phyloP scores from a whole-genome alignment of 352 stramenopile genomes.

The Phytophthora colocasiae region DNA sequence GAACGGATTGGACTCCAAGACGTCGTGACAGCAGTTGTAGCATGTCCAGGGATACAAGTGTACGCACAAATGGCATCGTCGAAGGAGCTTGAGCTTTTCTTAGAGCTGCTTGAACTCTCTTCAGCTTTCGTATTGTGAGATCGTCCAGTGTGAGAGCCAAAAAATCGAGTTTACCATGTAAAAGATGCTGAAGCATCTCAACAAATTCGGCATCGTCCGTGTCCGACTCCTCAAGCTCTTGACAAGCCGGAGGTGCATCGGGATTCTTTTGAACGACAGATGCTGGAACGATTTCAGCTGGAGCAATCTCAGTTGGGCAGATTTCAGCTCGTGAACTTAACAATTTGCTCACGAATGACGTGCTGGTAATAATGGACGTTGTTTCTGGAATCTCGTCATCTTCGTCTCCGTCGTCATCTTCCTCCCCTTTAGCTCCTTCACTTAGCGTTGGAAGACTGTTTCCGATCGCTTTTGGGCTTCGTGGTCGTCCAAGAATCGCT shows the following conservation, averaged over 20 bases:
- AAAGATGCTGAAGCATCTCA: slow-evolving; percentile 47
- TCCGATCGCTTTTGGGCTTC: slow-evolving; percentile 6
- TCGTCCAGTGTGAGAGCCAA: slow-evolving; percentile 40
- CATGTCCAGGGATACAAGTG: slow-evolving; percentile 53
- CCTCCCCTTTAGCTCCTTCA: slow-evolving; percentile 22
- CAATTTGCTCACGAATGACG: slow-evolving; percentile 9
- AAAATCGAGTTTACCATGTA: slow-evolving; percentile 30
- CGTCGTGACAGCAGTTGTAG: slow-evolving; percentile 46
- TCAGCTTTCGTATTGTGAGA: slow-evolving; percentile 37
- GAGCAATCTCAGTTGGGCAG: background rate
- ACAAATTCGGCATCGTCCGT: slow-evolving; percentile 26
- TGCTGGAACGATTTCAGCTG: background rate
- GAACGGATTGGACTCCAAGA: slow-evolving; percentile 34
- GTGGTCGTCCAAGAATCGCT: background rate
- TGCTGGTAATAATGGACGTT: background rate
- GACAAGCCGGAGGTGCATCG: background rate
- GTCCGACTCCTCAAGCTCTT: slow-evolving; percentile 14
- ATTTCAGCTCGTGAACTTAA: slow-evolving; percentile 4
- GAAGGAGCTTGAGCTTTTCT: background rate
- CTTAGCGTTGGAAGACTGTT: slow-evolving; percentile 28
- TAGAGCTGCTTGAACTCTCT: slow-evolving; percentile 41
- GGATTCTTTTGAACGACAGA: no score
- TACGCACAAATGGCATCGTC: slow-evolving; percentile 40
- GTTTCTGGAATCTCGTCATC: slow-evolving; percentile 32
- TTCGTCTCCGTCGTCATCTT: slow-evolving; percentile 20